Percentiles rank a stretch among this genome's conserved stretches.
These are phyloP conservation scores for Dovyalis caffra DNA, from an alignment of 345 rosid genomes.

Conservation along the genomic window DNA sequence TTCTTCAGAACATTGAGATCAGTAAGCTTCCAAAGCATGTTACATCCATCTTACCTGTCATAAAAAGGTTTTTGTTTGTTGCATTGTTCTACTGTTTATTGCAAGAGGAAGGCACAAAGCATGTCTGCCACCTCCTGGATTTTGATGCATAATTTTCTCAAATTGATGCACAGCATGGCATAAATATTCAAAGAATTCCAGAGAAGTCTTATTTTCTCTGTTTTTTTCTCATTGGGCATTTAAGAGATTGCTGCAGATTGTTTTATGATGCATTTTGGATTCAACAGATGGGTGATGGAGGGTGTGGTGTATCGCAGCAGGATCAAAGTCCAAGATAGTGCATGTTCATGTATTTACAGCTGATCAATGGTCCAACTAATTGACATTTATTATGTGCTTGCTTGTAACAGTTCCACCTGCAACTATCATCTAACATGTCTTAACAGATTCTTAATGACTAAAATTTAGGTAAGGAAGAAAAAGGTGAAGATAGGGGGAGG, in stretches of 20 bases:
- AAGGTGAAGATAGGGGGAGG: background rate
- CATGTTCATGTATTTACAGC: background rate
- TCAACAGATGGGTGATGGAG: conserved; percentile 28
- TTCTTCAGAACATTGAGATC: background rate
- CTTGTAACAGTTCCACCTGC: background rate
- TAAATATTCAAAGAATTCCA: background rate
- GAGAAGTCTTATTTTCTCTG: background rate
- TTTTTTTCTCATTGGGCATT: background rate
- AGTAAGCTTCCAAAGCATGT: background rate
- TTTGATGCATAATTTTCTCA: background rate
- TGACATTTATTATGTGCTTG: background rate
- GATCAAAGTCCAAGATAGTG: conserved; percentile 2
- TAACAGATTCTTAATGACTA: background rate
- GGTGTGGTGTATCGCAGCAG: conserved; percentile 4
- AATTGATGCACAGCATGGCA: background rate
- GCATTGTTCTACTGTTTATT: background rate
- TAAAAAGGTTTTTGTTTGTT: background rate
- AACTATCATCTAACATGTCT: conserved; percentile 9
- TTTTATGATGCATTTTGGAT: background rate
- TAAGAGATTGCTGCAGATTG: background rate
- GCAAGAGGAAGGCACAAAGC: background rate
- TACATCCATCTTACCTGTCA: background rate
- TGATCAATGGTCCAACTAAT: conserved; percentile 7
- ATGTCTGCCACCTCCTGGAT: background rate
- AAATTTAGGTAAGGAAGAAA: background rate